Percentiles rank a stretch among this genome's conserved stretches.
Evolutionary conservation across 345 rosid genomes (phyloP).

Genomic region (Salix caprea): DNA sequence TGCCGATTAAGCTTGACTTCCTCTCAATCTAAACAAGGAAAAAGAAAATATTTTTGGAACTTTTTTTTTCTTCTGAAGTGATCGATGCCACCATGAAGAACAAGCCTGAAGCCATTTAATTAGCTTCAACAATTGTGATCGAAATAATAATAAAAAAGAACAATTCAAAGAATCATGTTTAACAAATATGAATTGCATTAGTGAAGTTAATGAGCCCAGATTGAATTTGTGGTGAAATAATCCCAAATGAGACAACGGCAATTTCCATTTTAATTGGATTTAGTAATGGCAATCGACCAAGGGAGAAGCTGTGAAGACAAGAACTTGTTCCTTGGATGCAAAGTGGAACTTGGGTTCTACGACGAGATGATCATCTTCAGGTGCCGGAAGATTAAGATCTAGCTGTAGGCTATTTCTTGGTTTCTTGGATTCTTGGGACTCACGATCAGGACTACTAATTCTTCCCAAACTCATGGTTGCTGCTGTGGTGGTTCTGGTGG

Average conservation of each 20-base stretch:
- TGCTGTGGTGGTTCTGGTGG: not conserved
- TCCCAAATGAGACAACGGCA: not conserved
- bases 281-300: slow-evolving; percentile 31
- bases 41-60: no score
- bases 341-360: slow-evolving; percentile 14
- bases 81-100: not conserved
- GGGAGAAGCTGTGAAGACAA: slow-evolving; percentile 49
- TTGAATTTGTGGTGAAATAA: not conserved
- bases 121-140: not conserved
- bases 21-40: not conserved
- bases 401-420: slow-evolving; percentile 15
- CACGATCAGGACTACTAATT: slow-evolving; percentile 6
- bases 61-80: not conserved
- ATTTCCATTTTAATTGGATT: not conserved
- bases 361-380: slow-evolving; percentile 21
- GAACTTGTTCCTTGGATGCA: slow-evolving; percentile 35
- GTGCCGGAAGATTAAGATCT: slow-evolving; percentile 28
- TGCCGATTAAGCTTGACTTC: not conserved
- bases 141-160: not conserved
- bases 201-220: not conserved
- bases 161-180: slow-evolving; percentile 15
- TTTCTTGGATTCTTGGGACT: slow-evolving; percentile 40
- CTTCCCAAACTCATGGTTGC: slow-evolving; percentile 13
- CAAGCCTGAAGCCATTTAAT: not conserved
- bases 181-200: slow-evolving; percentile 14